A percentile compares a stretch with the other conserved stretches of the same genome.
Conservation (phyloP, 805 yeast genomes). For the Candida railenensis region DNA sequence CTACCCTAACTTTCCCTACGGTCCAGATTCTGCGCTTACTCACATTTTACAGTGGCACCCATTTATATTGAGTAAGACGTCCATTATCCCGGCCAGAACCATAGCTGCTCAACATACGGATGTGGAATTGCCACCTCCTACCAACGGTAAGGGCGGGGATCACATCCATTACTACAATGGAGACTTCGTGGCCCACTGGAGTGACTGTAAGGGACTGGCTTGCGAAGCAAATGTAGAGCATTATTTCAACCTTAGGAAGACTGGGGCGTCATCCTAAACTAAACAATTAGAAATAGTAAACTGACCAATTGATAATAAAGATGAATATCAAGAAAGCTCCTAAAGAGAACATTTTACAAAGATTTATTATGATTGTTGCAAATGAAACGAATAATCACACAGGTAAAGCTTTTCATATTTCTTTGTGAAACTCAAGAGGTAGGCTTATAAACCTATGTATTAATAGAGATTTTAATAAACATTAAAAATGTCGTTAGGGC, state of each 20-base stretch:
- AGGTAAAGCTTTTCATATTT: too few species aligned
- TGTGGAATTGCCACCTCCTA: constrained; percentile 10
- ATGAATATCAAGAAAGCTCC: too few species aligned
- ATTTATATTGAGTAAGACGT: constrained; percentile 65
- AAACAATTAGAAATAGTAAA: background rate
- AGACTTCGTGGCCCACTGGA: constrained; percentile 66
- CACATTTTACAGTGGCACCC: constrained; percentile 97
- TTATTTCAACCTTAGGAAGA: constrained; percentile 13
- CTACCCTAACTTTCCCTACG: constrained; percentile 58
- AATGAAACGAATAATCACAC: too few species aligned
- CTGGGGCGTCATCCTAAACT: background rate
- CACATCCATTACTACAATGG: constrained; percentile 55
- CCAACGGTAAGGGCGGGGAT: constrained; percentile 38
- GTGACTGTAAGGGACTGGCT: constrained; percentile 50
- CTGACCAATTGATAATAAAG: background rate
- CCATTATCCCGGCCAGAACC: constrained; percentile 58
- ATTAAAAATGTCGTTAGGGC: background rate
- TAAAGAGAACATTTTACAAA: too few species aligned
- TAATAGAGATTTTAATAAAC: background rate
- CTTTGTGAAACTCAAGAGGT: too few species aligned
- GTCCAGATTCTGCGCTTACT: constrained; percentile 69
- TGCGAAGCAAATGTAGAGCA: constrained; percentile 52
- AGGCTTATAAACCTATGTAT: too few species aligned
- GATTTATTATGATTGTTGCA: background rate
- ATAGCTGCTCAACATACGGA: constrained; percentile 29